A percentile compares a stretch with the other conserved stretches of the same genome.
Conservation (phyloP, 2,329 filamentous ascomycete genomes). For the Venturia aucupariae region DNA sequence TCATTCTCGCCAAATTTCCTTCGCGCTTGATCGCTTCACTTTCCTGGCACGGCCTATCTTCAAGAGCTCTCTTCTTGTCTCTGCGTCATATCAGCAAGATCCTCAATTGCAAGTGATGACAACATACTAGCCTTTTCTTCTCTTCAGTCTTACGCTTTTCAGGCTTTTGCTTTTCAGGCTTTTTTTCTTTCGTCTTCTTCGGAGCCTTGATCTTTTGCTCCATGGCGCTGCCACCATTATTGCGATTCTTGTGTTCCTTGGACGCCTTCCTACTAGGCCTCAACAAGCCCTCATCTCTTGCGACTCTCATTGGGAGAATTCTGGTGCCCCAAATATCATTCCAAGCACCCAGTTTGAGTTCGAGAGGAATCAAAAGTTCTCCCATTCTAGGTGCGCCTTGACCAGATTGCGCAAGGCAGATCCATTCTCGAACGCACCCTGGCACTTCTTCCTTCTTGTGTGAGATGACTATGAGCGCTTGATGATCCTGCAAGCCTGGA, state of each 20-base stretch:
- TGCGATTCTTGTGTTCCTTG: too few species aligned
- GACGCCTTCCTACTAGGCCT: not conserved
- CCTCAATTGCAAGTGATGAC: not conserved
- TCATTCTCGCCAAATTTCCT: not conserved
- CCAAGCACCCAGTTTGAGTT: constrained; percentile 51
- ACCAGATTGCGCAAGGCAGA: constrained; percentile 73
- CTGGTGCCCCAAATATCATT: constrained; percentile 49
- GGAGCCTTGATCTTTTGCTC: not conserved
- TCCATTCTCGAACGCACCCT: constrained; percentile 70
- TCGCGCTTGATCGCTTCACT: not conserved
- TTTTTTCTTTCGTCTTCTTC: not conserved
- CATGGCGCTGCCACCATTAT: not conserved
- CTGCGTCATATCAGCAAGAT: not conserved
- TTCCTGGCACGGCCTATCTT: too few species aligned
- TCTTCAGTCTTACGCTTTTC: not conserved
- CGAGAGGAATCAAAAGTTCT: constrained; percentile 51
- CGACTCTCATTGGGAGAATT: not conserved
- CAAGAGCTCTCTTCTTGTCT: not conserved
- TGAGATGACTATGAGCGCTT: constrained; percentile 86
- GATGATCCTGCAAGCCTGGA: constrained; percentile 54
- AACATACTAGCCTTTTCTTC: not conserved
- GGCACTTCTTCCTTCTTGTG: constrained; percentile 89
- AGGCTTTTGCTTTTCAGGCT: too few species aligned
- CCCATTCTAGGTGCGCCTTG: constrained; percentile 55
- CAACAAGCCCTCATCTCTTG: not conserved